Percentiles rank a stretch among this genome's conserved stretches.
Evolutionary conservation across 306 rosid genomes (phyloP).

Genomic region (Glycine latifolia): DNA sequence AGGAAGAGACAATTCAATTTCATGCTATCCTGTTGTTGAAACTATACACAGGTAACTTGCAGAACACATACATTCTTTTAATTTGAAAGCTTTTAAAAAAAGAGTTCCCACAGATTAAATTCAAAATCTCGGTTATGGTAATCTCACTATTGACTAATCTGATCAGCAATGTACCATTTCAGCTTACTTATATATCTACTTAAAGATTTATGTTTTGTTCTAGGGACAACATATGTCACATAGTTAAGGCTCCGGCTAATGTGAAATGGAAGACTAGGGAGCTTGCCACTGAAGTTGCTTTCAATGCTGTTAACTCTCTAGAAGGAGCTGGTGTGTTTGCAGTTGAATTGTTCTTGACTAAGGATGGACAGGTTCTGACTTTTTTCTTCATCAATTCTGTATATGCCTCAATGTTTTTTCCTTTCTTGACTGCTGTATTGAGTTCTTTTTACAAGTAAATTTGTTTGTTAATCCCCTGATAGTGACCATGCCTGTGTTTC

Average conservation of each 20-base stretch:
- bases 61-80: constrained; percentile 24
- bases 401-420: constrained; percentile 6
- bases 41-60: constrained; percentile 88
- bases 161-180: constrained; percentile 29
- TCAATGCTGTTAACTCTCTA: constrained; percentile 80
- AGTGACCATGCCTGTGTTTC: constrained; percentile 12
- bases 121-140: constrained; percentile 15
- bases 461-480: constrained; percentile 40
- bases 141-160: neutral
- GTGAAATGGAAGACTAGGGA: constrained; percentile 71
- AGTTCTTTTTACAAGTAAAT: constrained; percentile 32
- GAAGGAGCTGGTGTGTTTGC: constrained; percentile 99
- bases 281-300: constrained; percentile 79
- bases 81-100: constrained; percentile 15
- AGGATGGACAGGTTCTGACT: constrained; percentile 74
- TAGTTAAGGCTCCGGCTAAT: constrained; percentile 86
- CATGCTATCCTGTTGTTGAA: constrained; percentile 90
- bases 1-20: constrained; percentile 81
- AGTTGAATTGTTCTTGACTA: constrained; percentile 85
- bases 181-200: constrained; percentile 37
- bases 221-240: constrained; percentile 91
- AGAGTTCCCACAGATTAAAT: constrained; percentile 13
- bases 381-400: constrained; percentile 35
- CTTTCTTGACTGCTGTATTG: neutral
- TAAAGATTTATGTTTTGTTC: constrained; percentile 46